Base-by-base conservation (phyloP, 73 alveolate species). In the Tetrahymena malaccensis region DNA sequence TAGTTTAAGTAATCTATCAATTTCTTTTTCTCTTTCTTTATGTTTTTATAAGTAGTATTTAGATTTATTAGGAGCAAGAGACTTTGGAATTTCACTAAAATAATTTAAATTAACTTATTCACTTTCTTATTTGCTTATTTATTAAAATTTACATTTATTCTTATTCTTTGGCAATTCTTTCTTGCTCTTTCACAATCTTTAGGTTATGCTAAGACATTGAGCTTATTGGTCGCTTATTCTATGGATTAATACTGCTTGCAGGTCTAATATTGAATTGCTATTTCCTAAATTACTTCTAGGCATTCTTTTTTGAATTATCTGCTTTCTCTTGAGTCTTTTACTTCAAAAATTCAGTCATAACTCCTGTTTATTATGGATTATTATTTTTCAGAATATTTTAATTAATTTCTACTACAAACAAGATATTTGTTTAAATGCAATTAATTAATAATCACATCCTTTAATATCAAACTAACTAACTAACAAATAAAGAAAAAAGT, bases 1-100 rank as follows among this genome's bases (percentile, higher is more conserved):
- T 89, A 95, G 85, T 85, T 95, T 85, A 0, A 95, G 50, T 33
- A 95, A 85, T 31, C 96, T 43, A 95, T 95, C 96, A 89, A 95
- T 95, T 93, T 95, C 97, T 55, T 95, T 95, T 85, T 95, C 97
- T 57, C 85, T 95, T 35, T 95, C 97, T 56, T 95, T 95, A 50
- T 94, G 95, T 50, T 89, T 95, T 95, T 89, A 37, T 50, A 95
- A 85, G 94, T 95, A 95, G 85, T 95, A 89, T 95, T 89, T 95
- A 35, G 97, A 95, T 33, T 85, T 70, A 21, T 95, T 95, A 25
- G 93, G 85, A 15, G 58, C 85, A 37, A 95, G 97, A 27, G 94
- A 9, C 70, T 94, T 95, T 34, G 55, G 94, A 10, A 70, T 70
- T 70, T n/a, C 40, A n/a, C 22, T 33, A 27, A 40, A 40, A 8